Evolutionary conservation across 108 stramenopile species (phyloP).

Genomic region (Bacterosira constricta): DNA sequence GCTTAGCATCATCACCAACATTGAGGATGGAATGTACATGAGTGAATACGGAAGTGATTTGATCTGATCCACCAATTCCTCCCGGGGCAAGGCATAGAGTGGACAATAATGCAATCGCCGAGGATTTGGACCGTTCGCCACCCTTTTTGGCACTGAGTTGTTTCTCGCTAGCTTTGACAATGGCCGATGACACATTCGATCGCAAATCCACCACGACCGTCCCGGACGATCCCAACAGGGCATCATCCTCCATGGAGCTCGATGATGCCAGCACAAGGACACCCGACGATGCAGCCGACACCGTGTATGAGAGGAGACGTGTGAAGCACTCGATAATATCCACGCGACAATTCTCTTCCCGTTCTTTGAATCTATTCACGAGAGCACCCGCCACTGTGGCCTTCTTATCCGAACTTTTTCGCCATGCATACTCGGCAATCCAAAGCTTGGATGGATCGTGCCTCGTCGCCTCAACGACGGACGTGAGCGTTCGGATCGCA

Average conservation of each 20-base stretch:
- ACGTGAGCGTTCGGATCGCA: constrained; percentile 78
- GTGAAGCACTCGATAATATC: constrained; percentile 91
- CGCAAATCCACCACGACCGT: constrained; percentile 65
- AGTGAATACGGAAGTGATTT: constrained; percentile 70
- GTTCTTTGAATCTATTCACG: constrained; percentile 92
- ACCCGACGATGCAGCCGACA: constrained; percentile 49
- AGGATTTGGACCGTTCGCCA: constrained; percentile 80
- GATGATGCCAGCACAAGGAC: constrained; percentile 44
- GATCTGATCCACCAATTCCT: constrained; percentile 73
- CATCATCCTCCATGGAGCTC: constrained; percentile 49
- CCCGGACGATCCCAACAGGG: constrained; percentile 26
- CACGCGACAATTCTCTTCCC: constrained; percentile 98
- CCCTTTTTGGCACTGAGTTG: constrained; percentile 83
- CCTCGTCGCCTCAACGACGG: constrained; percentile 69
- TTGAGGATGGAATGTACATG: constrained; percentile 69
- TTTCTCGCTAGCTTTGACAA: constrained; percentile 81
- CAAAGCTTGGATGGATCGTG: constrained; percentile 78
- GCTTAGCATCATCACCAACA: constrained; percentile 32
- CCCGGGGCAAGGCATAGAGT: constrained; percentile 76
- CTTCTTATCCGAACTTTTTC: constrained; percentile 52
- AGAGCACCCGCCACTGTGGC: constrained; percentile 76
- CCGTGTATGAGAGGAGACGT: constrained; percentile 74
- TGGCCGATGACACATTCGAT: constrained; percentile 58
- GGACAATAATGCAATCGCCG: constrained; percentile 69
- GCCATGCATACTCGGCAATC: constrained; percentile 62